Evolutionary conservation across 129 eudicot genomes (phyloP), one percentile per base, ranked within the genome.

Genomic region (Daucus carota): DNA sequence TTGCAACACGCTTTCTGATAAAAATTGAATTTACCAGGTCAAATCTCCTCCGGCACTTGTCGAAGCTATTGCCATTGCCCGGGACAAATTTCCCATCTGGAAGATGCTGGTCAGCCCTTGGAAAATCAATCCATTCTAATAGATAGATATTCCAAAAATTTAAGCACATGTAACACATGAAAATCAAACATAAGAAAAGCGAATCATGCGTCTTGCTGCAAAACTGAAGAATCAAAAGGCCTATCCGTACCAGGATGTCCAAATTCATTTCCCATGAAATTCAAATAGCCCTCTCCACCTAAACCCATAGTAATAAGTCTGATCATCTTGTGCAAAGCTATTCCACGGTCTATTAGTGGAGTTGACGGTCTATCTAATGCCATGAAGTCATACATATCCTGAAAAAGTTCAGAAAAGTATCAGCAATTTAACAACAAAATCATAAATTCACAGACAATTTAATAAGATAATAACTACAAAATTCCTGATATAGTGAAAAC

Each of bases 351-450:
- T 71, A 95, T 85, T 40, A 83, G 77, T 31, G 99, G 94, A 73
- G 99, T 95, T 13, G 99, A 78, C 63, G 99, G 96, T 78, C 97
- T 85, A 82, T 95, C 96, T 83, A 95, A 54, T 22, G 99, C 96
- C 99, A 95, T 95, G 84, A 89, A 95, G 75, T 95, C 97, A 75
- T 95, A 95, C 99, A 95, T 95, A 85, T 95, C 99, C 99, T 95
- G 96, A 59, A 46, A n/a, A 85, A 81, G 78, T 44, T 79, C 15
- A 78, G 34, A 14, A 78, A 62, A 74, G 31, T 62, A 75, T 28
- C 36, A 69, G 34, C 66, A 36, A 70, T 17, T 46, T 22, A 59
- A 7, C 31, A 28, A 36, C 31, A 28, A 36, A 8, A 68, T 46
- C 52, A 74, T 33, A 34, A 16, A 31, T 12, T 28, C 47, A 38